phyloP scores from a whole-genome alignment of 2,329 filamentous ascomycete genomes.

The Penicillium sp. region DNA sequence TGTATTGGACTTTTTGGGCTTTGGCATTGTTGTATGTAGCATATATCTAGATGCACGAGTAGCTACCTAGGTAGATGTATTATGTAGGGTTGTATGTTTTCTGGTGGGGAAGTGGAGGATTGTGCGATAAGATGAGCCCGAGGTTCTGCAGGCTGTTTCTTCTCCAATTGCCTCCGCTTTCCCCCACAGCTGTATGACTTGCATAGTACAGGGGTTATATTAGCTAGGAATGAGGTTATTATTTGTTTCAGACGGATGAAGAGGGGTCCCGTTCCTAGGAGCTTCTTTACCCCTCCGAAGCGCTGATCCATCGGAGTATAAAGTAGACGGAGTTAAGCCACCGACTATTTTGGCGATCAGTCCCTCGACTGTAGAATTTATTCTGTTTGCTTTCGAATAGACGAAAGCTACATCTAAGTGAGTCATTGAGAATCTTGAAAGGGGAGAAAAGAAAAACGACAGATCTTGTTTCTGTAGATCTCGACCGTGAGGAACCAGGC shows the following conservation, averaged over 20 bases:
- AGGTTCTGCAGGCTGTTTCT: background rate
- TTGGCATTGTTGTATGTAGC: slow-evolving; percentile 5
- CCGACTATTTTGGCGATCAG: no score
- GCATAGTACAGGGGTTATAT: background rate
- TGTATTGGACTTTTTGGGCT: slow-evolving; percentile 1
- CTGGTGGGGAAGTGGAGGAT: background rate
- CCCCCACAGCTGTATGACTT: slow-evolving; percentile 12
- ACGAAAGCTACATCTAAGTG: no score
- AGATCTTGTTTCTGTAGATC: slow-evolving; percentile 8
- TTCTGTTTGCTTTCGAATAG: background rate
- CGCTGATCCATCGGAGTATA: background rate
- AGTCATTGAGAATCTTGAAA: background rate
- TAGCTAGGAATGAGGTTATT: background rate
- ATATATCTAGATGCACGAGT: background rate
- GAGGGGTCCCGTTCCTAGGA: background rate
- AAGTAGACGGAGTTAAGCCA: slow-evolving; percentile 13
- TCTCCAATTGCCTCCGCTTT: slow-evolving; percentile 11
- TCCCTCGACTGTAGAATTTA: slow-evolving; percentile 3
- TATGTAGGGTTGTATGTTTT: background rate
- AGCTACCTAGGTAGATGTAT: background rate
- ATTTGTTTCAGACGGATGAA: background rate
- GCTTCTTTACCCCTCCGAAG: background rate
- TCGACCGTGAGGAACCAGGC: slow-evolving; percentile 20
- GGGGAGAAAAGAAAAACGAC: background rate
- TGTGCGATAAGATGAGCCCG: slow-evolving; percentile 2